phyloP scores from a whole-genome alignment of 192 early-diverging fungal species.

The Helicostylum pulchrum region DNA sequence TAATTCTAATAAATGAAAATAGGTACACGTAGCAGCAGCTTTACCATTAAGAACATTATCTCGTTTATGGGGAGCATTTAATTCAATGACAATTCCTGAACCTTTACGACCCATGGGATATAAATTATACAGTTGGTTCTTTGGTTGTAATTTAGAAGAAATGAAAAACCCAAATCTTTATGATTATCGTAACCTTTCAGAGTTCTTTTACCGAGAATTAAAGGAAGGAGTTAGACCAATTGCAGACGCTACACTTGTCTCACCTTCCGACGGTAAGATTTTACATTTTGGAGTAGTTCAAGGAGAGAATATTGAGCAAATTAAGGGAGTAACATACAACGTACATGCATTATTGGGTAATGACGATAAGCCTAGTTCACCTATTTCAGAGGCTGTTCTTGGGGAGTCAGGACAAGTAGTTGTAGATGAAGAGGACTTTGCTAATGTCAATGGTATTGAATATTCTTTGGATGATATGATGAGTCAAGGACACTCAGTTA shows the following conservation, averaged over 20 bases:
- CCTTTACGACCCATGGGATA: constrained; percentile 74
- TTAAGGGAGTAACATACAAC: constrained; percentile 93
- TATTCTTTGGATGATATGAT: constrained; percentile 79
- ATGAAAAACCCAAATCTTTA: constrained; percentile 82
- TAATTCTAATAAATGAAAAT: not conserved
- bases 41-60: constrained; percentile 90
- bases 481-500: constrained; percentile 35
- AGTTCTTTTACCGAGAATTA: constrained; percentile 93
- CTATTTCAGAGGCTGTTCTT: constrained; percentile 34
- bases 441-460: constrained; percentile 80
- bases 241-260: constrained; percentile 63
- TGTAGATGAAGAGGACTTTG: constrained; percentile 80
- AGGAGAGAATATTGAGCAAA: constrained; percentile 78
- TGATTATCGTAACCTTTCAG: constrained; percentile 78
- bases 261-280: constrained; percentile 89
- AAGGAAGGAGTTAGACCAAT: constrained; percentile 76
- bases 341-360: constrained; percentile 76
- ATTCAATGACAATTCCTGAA: constrained; percentile 78
- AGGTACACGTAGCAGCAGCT: constrained; percentile 82
- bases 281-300: constrained; percentile 85
- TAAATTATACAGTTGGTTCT: constrained; percentile 76
- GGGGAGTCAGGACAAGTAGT: constrained; percentile 32
- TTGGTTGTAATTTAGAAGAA: constrained; percentile 91
- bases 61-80: constrained; percentile 87
- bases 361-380: constrained; percentile 32